These are phyloP conservation scores for Vanrija sp. DNA, from an alignment of 1,284 basidiomycete species.

Conservation along the genomic window DNA sequence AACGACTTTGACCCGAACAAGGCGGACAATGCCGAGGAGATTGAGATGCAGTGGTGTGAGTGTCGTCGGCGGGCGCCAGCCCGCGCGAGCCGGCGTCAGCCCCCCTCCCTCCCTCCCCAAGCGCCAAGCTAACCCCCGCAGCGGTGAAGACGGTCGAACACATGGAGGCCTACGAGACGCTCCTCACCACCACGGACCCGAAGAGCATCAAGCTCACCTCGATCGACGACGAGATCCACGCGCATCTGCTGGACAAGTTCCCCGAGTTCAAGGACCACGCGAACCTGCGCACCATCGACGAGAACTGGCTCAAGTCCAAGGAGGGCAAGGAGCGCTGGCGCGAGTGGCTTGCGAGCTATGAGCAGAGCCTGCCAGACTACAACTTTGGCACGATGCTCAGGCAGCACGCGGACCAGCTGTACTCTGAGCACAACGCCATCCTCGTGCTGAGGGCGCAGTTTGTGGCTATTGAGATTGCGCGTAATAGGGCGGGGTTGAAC, in stretches of 20 bases:
- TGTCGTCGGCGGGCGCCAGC: not conserved
- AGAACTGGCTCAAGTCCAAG: constrained; percentile 90
- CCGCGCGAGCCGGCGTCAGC: not conserved
- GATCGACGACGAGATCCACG: constrained; percentile 89
- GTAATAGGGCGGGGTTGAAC: constrained; percentile 89
- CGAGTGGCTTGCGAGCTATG: constrained; percentile 72
- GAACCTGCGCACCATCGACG: constrained; percentile 68
- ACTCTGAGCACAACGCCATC: constrained; percentile 88
- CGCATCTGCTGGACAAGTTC: constrained; percentile 71
- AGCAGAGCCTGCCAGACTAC: constrained; percentile 83
- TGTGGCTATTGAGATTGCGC: constrained; percentile 90
- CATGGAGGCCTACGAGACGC: constrained; percentile 94
- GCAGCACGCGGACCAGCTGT: constrained; percentile 73
- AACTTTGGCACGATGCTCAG: constrained; percentile 97
- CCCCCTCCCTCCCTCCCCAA: not conserved
- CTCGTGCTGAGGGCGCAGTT: constrained; percentile 79
- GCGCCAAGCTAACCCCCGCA: constrained; percentile 2
- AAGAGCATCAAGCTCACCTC: constrained; percentile 73
- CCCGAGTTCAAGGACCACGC: constrained; percentile 76
- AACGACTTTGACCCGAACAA: constrained; percentile 69
- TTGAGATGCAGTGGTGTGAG: constrained; percentile 82
- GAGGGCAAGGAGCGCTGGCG: constrained; percentile 92
- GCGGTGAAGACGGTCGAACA: constrained; percentile 96
- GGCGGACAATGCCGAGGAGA: constrained; percentile 86
- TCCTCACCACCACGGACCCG: constrained; percentile 78